Conservation (phyloP, 2,329 filamentous ascomycete species). For the Hyphodiscus sp. region DNA sequence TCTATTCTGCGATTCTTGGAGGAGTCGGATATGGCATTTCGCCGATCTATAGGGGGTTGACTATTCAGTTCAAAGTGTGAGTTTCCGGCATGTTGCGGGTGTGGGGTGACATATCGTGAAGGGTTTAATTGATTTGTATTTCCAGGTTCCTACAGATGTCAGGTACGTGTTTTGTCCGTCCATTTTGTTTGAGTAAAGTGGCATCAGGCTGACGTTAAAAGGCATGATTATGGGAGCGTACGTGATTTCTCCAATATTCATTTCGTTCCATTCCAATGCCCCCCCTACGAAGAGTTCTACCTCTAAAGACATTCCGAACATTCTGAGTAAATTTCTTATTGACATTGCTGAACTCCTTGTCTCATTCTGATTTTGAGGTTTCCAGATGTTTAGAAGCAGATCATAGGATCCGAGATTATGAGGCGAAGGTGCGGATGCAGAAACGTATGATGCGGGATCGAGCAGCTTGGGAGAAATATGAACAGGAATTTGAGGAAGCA, state of each 20-base stretch:
- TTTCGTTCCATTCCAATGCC: too few relatives aligned
- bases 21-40: conserved; percentile 57
- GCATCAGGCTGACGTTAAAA: not conserved
- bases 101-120: not conserved
- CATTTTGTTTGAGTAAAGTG: conserved; percentile 1
- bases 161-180: conserved; percentile 32
- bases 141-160: conserved; percentile 74
- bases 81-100: conserved; percentile 23
- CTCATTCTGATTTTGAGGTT: too few relatives aligned
- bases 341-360: too few relatives aligned
- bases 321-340: too few relatives aligned
- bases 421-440: conserved; percentile 57
- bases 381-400: conserved; percentile 65
- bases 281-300: too few relatives aligned
- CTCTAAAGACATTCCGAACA: too few relatives aligned
- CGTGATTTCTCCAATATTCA: too few relatives aligned
- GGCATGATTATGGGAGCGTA: conserved; percentile 63
- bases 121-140: not conserved
- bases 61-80: conserved; percentile 73
- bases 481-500: conserved; percentile 42
- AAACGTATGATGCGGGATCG: conserved; percentile 57
- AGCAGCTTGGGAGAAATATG: conserved; percentile 62
- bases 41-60: conserved; percentile 66
- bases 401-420: conserved; percentile 57
- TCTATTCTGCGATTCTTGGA: conserved; percentile 55